phyloP scores from a whole-genome alignment of 768 basidiomycete species.

The Leucocoprinus birnbaumii region DNA sequence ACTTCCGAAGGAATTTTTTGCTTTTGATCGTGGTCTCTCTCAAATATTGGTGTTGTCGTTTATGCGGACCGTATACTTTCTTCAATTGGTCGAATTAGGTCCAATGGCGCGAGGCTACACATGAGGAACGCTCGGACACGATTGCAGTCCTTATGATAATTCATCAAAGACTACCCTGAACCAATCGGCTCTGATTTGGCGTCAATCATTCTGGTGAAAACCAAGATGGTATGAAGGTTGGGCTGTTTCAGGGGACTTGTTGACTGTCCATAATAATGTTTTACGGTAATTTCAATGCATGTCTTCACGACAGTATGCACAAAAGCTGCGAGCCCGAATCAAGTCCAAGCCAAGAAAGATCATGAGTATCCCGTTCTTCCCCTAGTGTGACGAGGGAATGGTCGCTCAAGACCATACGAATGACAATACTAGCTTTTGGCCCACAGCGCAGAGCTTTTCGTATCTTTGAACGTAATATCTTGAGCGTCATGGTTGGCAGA shows the following conservation, averaged over 20 bases:
- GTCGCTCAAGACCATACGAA: slow-evolving; percentile 61
- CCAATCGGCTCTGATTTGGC: background rate
- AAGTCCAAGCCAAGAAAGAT: slow-evolving; percentile 71
- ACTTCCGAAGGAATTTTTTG: slow-evolving; percentile 29
- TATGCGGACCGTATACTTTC: slow-evolving; percentile 56
- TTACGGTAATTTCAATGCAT: slow-evolving; percentile 8
- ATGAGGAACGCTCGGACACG: slow-evolving; percentile 24
- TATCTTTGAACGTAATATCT: slow-evolving; percentile 61
- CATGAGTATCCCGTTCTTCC: slow-evolving; percentile 43
- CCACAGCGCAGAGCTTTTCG: slow-evolving; percentile 43
- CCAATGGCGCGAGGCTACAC: slow-evolving; percentile 28
- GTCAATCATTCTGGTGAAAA: background rate
- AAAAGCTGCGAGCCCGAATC: slow-evolving; percentile 48
- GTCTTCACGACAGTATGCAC: slow-evolving; percentile 24
- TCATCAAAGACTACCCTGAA: slow-evolving; percentile 11
- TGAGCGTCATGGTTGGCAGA: slow-evolving; percentile 67
- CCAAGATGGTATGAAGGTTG: background rate
- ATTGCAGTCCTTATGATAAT: slow-evolving; percentile 14
- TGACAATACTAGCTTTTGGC: slow-evolving; percentile 28
- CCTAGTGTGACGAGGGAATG: slow-evolving; percentile 44
- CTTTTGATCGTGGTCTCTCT: slow-evolving; percentile 50
- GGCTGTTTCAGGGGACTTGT: too few species aligned
- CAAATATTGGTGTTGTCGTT: slow-evolving; percentile 49
- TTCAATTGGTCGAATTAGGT: slow-evolving; percentile 40
- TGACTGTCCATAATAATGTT: too few species aligned